Percentiles rank a stretch among this genome's conserved stretches.
phyloP scores from a whole-genome alignment of 75 land plant genomes.

The Pinus tabuliformis region DNA sequence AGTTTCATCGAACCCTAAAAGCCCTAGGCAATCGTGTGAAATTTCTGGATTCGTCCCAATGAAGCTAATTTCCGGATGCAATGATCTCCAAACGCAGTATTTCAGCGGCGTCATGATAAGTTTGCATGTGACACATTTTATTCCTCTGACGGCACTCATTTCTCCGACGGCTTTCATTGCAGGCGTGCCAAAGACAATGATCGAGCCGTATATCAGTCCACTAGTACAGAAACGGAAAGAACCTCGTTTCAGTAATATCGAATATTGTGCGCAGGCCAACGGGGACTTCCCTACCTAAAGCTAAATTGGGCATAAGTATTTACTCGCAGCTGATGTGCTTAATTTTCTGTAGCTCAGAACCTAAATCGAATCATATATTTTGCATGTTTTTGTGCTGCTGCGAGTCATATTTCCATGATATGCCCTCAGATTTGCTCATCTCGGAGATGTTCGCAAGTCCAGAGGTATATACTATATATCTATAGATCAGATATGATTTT shows the following conservation, averaged over 20 bases:
- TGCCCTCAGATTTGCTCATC: background rate
- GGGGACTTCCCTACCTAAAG: background rate
- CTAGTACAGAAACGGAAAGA: background rate
- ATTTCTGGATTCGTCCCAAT: too few relatives aligned
- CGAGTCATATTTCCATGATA: background rate
- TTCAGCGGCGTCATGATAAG: too few relatives aligned
- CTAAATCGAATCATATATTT: background rate
- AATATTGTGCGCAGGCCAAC: background rate
- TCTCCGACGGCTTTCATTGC: too few relatives aligned
- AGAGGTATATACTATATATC: background rate
- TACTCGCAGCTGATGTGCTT: background rate
- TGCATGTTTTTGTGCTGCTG: background rate
- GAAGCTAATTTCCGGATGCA: too few relatives aligned
- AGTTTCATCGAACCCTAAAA: too few relatives aligned
- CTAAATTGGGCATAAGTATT: background rate
- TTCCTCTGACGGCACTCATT: too few relatives aligned
- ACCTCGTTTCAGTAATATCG: background rate
- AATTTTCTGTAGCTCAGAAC: background rate
- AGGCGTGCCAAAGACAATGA: too few relatives aligned
- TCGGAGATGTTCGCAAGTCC: background rate
- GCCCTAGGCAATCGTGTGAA: too few relatives aligned
- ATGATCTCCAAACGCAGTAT: too few relatives aligned
- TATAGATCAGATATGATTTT: background rate
- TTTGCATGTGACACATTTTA: too few relatives aligned
- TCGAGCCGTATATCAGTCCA: background rate